Evolutionary conservation across 2,329 filamentous ascomycete genomes (phyloP).

Genomic region (Pseudogymnoascus sp.): DNA sequence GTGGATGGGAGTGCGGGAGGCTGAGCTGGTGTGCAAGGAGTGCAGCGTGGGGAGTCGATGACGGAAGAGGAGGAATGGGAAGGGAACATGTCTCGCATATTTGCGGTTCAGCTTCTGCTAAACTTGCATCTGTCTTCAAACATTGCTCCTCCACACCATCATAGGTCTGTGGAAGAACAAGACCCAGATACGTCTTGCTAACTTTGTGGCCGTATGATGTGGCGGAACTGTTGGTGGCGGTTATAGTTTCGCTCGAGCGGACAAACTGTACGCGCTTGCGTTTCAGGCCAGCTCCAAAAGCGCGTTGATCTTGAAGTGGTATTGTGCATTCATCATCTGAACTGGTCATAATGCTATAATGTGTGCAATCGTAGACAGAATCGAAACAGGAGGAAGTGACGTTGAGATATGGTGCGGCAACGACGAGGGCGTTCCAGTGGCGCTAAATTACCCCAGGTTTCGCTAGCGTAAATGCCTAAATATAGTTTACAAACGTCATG

Average conservation of each 20-base stretch:
- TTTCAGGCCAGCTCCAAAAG: slow-evolving; percentile 55
- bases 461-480: background rate
- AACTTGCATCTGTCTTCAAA: background rate
- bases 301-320: slow-evolving; percentile 48
- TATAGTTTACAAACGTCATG: slow-evolving; percentile 9
- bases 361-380: background rate
- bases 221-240: slow-evolving; percentile 17
- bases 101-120: slow-evolving; percentile 10
- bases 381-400: background rate
- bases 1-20: slow-evolving; percentile 59
- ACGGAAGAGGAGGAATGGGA: slow-evolving; percentile 42
- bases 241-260: slow-evolving; percentile 24
- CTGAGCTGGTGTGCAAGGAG: slow-evolving; percentile 64
- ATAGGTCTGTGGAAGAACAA: slow-evolving; percentile 42
- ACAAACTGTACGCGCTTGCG: slow-evolving; percentile 53
- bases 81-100: slow-evolving; percentile 53
- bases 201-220: slow-evolving; percentile 23
- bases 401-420: slow-evolving; percentile 5
- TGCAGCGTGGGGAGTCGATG: slow-evolving; percentile 41
- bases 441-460: slow-evolving; percentile 8
- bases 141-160: background rate
- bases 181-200: slow-evolving; percentile 53
- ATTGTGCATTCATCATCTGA: slow-evolving; percentile 47
- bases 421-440: background rate
- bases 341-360: background rate